phyloP scores from a whole-genome alignment of 192 early-diverging fungal species.

The Rhizoclosmatium sp. region DNA sequence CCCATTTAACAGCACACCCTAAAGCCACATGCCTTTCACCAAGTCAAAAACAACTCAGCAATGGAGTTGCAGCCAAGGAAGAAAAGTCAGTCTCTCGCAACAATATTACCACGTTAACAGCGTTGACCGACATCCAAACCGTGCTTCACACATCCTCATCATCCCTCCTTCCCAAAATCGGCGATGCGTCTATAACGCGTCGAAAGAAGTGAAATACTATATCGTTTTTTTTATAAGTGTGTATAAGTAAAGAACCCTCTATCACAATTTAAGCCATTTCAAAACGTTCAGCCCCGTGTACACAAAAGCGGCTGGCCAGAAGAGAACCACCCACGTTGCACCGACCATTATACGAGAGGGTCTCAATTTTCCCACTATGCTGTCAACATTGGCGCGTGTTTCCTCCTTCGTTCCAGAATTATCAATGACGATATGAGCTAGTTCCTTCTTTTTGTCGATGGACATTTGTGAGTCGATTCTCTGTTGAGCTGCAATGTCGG shows the following conservation, averaged over 20 bases:
- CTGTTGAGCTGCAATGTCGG: constrained; percentile 67
- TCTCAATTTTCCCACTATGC: constrained; percentile 32
- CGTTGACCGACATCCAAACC: too few relatives aligned
- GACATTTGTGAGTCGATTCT: constrained; percentile 87
- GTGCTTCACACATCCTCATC: too few relatives aligned
- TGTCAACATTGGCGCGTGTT: constrained; percentile 56
- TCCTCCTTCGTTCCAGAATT: constrained; percentile 75
- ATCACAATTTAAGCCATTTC: constrained; percentile 31
- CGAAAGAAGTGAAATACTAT: too few relatives aligned
- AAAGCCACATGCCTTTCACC: too few relatives aligned
- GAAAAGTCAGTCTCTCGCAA: too few relatives aligned
- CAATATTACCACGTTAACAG: too few relatives aligned
- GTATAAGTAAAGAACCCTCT: not conserved
- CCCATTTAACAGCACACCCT: too few relatives aligned
- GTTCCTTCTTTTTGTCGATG: constrained; percentile 76
- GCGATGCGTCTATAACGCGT: too few relatives aligned
- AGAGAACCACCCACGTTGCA: constrained; percentile 29
- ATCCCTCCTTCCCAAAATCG: too few relatives aligned
- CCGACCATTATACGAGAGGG: constrained; percentile 29
- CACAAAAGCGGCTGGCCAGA: constrained; percentile 40
- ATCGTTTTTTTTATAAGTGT: not conserved
- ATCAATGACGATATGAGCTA: constrained; percentile 85
- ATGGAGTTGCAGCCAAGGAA: too few relatives aligned
- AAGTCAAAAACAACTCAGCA: too few relatives aligned
- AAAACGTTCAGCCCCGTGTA: constrained; percentile 26